phyloP scores from a whole-genome alignment of 2,329 filamentous ascomycete species.

The Venturiaceae sp. region DNA sequence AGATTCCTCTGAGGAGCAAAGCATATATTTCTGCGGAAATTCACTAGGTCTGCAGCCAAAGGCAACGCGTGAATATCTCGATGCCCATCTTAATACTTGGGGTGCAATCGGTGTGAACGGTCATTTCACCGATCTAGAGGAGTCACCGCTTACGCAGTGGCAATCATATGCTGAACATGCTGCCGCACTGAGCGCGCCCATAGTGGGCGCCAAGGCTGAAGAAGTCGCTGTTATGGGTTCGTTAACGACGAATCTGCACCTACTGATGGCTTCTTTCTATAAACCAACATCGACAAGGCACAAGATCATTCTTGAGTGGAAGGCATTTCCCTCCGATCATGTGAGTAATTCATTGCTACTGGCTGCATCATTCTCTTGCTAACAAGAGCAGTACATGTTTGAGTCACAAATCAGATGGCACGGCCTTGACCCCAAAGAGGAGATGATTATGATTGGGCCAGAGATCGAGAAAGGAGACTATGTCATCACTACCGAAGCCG shows the following conservation, averaged over 20 bases:
- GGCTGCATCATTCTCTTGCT: not conserved
- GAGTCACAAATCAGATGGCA: constrained; percentile 10
- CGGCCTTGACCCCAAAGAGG: constrained; percentile 8
- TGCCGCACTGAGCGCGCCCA: constrained; percentile 3
- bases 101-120: constrained; percentile 9
- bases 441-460: constrained; percentile 9
- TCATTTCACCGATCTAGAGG: constrained; percentile 9
- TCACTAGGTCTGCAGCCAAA: constrained; percentile 10
- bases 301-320: constrained; percentile 11
- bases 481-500: constrained; percentile 10
- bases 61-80: constrained; percentile 7
- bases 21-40: constrained; percentile 12
- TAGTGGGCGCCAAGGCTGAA: constrained; percentile 9
- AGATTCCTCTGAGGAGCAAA: not conserved
- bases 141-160: constrained; percentile 9
- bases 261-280: constrained; percentile 11
- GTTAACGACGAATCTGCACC: constrained; percentile 10
- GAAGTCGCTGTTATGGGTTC: constrained; percentile 11
- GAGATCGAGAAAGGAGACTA: constrained; percentile 4
- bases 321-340: constrained; percentile 10
- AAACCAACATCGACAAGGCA: constrained; percentile 5
- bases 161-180: constrained; percentile 8
- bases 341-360: not conserved
- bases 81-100: constrained; percentile 11
- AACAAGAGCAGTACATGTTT: constrained; percentile 5